A percentile compares a stretch with the other conserved stretches of the same genome.
Conservation (phyloP, 1,284 basidiomycete genomes). For the Ganoderma leucocontextum region DNA sequence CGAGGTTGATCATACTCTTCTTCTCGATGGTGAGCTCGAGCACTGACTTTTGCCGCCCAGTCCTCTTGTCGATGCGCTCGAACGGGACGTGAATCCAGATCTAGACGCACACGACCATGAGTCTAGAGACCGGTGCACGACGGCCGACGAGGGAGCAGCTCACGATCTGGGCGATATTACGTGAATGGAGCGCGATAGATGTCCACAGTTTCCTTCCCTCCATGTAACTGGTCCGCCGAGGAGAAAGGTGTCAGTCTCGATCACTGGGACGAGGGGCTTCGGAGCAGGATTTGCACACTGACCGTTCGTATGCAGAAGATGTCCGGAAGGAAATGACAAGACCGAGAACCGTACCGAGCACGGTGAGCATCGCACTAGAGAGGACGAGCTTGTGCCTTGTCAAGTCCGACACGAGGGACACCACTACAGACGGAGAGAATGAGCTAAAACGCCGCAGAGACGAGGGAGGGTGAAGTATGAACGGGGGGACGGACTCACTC, state of each 20-base stretch:
- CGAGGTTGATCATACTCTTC: conserved; percentile 75
- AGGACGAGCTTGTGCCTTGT: conserved; percentile 53
- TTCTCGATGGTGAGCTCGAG: conserved; percentile 71
- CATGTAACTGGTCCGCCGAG: conserved; percentile 52
- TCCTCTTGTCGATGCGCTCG: conserved; percentile 51
- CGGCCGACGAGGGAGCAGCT: conserved; percentile 20
- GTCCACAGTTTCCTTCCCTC: conserved; percentile 73
- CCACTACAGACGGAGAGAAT: conserved; percentile 50
- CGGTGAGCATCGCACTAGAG: conserved; percentile 51
- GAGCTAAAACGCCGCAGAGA: conserved; percentile 4
- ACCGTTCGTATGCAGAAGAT: conserved; percentile 70
- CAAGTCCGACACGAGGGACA: conserved; percentile 55
- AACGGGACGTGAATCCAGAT: conserved; percentile 70
- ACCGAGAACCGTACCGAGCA: conserved; percentile 52
- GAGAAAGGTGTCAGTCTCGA: neutral
- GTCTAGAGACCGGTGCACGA: neutral
- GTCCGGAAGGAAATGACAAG: conserved; percentile 54
- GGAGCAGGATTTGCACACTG: conserved; percentile 35
- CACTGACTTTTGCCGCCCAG: conserved; percentile 45
- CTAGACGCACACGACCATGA: conserved; percentile 39
- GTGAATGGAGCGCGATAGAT: conserved; percentile 58
- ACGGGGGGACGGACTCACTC: conserved; percentile 48
- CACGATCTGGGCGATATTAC: conserved; percentile 64
- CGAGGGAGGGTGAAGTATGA: neutral
- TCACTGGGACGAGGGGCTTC: neutral